Evolutionary conservation across 129 eudicot genomes (phyloP), one percentile per base, ranked within the genome.

Genomic region (Mikania micrantha): DNA sequence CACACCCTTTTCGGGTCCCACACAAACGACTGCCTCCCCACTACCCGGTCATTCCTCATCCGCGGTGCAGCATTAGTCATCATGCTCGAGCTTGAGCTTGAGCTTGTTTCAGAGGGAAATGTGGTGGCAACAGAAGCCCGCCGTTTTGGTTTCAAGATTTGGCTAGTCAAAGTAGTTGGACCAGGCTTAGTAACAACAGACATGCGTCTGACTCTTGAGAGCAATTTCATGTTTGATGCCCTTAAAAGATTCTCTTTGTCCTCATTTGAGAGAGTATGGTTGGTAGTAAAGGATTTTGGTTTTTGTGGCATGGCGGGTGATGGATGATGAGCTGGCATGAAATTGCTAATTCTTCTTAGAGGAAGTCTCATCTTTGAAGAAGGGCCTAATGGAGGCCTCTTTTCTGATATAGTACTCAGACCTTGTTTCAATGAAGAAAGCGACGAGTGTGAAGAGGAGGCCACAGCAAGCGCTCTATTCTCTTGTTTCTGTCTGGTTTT

Each of bases 401-500:
- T 85, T 47, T 84, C 96, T 1, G 87, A 67, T 47, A 74, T 69
- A n/a, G 72, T 77, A 64, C 70, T 84, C 53, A 80, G 84, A 19
- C 75, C 60, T 78, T 84, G 91, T 70, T 75, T 86, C 47, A 78
- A 48, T 45, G 87, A 79, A 40, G 75, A 59, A 17, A 81, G 34
- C 50, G 95, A 48, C 25, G 80, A 56, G n/a, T 90, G 85, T 67
- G 95, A 63, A 68, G 95, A 82, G 71, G 95, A 82, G 71, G 71
- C 82, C 36, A 79, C 80, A 56, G 92, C 91, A 44, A 93, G 81
- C 27, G 92, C 90, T 81, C 92, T 71, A 45, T 58, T 86, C 75
- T 89, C 96, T 66, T 87, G 99, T 35, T 89, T 93, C 50, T 82
- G 80, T 69, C 99, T 79, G 2, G 83, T 82, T 83, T 86, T 89